A percentile compares a stretch with the other conserved stretches of the same genome.
Evolutionary conservation across 1,284 basidiomycete species (phyloP).

Genomic region (Pseudozyma tsukubaensis): DNA sequence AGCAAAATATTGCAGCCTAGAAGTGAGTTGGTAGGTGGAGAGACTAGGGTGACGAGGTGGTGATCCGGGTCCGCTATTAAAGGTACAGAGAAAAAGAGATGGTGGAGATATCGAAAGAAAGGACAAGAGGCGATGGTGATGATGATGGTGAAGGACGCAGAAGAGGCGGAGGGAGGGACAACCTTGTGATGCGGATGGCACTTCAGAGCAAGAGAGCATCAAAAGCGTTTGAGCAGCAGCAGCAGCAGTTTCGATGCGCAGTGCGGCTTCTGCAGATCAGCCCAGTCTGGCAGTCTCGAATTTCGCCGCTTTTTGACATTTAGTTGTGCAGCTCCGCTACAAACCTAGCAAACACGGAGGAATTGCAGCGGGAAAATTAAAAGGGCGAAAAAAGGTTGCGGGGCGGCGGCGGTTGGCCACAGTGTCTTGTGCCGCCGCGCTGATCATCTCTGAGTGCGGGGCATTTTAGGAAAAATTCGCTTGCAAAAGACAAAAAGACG

Average conservation of each 20-base stretch:
- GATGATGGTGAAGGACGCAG: not conserved
- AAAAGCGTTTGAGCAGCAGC: not conserved
- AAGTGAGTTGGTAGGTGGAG: too few species aligned
- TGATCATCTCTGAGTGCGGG: too few species aligned
- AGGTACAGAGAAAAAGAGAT: not conserved
- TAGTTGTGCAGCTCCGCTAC: not conserved
- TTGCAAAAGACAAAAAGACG: too few species aligned
- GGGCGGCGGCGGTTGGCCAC: too few species aligned
- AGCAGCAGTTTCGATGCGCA: not conserved
- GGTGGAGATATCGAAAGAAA: not conserved
- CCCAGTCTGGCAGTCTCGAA: not conserved
- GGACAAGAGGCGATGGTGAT: not conserved
- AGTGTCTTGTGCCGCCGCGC: too few species aligned
- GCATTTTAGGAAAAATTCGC: too few species aligned
- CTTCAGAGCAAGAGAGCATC: not conserved
- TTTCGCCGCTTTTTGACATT: not conserved
- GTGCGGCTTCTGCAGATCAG: conserved; percentile 3
- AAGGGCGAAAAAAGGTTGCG: too few species aligned
- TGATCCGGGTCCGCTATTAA: too few species aligned
- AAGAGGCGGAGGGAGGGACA: not conserved
- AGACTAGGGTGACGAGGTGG: too few species aligned
- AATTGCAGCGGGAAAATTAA: not conserved
- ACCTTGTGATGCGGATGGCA: not conserved
- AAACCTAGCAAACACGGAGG: not conserved
- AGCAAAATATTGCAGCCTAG: too few species aligned